Conservation (phyloP, 31 red algal species). For the Porphyra umbilicalis region DNA sequence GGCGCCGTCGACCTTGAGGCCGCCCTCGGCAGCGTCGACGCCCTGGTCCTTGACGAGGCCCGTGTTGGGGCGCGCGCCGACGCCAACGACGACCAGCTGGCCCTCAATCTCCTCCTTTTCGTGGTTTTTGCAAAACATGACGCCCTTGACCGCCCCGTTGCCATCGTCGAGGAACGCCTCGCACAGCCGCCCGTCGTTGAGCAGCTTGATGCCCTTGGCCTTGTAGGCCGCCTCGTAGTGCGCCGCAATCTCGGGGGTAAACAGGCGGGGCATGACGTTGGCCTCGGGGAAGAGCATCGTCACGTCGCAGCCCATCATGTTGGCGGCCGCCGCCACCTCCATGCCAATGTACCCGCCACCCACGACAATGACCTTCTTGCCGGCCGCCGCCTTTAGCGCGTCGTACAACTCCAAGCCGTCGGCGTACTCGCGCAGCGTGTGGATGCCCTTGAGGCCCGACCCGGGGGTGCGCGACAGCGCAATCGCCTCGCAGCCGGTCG, state of each 20-base stretch:
- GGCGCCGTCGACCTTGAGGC: slow-evolving; percentile 59
- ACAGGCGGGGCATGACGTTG: slow-evolving; percentile 83
- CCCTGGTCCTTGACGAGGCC: slow-evolving; percentile 51
- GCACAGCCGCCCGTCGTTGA: slow-evolving; percentile 59
- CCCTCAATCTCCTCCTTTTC: slow-evolving; percentile 30
- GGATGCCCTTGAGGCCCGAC: slow-evolving; percentile 66
- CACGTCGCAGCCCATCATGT: slow-evolving; percentile 44
- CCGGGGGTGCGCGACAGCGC: slow-evolving; percentile 20
- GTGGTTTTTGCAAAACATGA: slow-evolving; percentile 29
- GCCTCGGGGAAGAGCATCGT: slow-evolving; percentile 93
- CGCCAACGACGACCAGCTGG: slow-evolving; percentile 78
- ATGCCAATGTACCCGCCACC: slow-evolving; percentile 98
- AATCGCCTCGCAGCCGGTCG: slow-evolving; percentile 58
- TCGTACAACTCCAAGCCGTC: slow-evolving; percentile 72
- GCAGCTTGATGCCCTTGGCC: slow-evolving; percentile 57
- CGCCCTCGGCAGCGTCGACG: slow-evolving; percentile 66
- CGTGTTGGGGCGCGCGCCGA: slow-evolving; percentile 66
- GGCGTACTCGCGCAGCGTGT: slow-evolving; percentile 77
- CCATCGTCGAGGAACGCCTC: slow-evolving; percentile 66
- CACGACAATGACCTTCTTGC: slow-evolving; percentile 74
- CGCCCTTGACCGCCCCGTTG: slow-evolving; percentile 29
- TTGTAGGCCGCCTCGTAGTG: slow-evolving; percentile 79
- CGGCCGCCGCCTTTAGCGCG: slow-evolving; percentile 42
- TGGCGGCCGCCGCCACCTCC: slow-evolving; percentile 82
- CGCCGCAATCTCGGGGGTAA: slow-evolving; percentile 70